Evolutionary conservation across 345 rosid genomes (phyloP).

Genomic region (Citrus cavaleriei): DNA sequence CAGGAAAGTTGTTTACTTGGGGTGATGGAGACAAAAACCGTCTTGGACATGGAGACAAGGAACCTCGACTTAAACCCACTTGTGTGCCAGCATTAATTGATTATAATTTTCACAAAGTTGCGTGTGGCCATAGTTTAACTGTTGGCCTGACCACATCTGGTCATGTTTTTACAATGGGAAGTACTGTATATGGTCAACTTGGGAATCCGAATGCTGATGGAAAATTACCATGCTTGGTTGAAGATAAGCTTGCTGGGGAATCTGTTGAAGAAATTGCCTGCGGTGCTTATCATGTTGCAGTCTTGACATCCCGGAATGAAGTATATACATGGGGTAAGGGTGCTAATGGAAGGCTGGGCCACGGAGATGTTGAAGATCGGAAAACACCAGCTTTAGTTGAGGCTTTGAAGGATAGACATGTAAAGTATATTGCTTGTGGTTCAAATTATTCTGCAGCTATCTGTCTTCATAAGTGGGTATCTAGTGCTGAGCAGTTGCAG

Average conservation of each 20-base stretch:
- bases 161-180: constrained; percentile 81
- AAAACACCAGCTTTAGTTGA: constrained; percentile 73
- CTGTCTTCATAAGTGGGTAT: constrained; percentile 93
- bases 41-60: constrained; percentile 97
- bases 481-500: constrained; percentile 87
- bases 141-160: constrained; percentile 86
- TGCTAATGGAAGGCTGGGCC: constrained; percentile 96
- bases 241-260: constrained; percentile 62
- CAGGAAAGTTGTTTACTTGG: constrained; percentile 95
- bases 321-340: constrained; percentile 97
- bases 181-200: constrained; percentile 93
- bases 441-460: constrained; percentile 81
- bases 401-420: constrained; percentile 85
- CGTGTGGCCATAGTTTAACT: constrained; percentile 93
- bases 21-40: constrained; percentile 96
- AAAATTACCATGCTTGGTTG: constrained; percentile 68
- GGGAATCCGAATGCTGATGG: constrained; percentile 85
- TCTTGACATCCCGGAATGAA: constrained; percentile 75
- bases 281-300: constrained; percentile 86
- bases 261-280: constrained; percentile 84
- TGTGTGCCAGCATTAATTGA: constrained; percentile 88
- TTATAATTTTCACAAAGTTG: constrained; percentile 68
- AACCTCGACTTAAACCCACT: constrained; percentile 81
- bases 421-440: constrained; percentile 81
- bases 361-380: constrained; percentile 87